These are phyloP conservation scores for Lenzites betulinus DNA, from an alignment of 768 basidiomycete species.

Conservation along the genomic window DNA sequence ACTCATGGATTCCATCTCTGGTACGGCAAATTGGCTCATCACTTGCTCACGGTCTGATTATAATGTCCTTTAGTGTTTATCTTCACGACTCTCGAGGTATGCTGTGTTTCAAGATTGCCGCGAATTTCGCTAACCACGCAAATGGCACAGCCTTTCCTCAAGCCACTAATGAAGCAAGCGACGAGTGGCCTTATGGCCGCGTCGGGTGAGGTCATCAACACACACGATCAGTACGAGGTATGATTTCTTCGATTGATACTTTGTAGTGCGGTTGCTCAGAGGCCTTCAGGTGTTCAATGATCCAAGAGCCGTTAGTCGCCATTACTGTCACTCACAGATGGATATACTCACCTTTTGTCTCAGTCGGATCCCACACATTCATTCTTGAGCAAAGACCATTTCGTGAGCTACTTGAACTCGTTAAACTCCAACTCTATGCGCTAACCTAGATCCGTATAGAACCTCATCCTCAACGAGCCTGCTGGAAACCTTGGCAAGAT, in stretches of 20 bases:
- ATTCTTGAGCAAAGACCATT: slow-evolving; percentile 88
- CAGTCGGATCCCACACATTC: slow-evolving; percentile 89
- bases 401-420: slow-evolving; percentile 50
- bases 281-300: slow-evolving; percentile 68
- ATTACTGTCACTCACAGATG: neutral
- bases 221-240: slow-evolving; percentile 78
- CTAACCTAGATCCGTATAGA: slow-evolving; percentile 40
- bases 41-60: slow-evolving; percentile 2
- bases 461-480: slow-evolving; percentile 80
- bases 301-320: slow-evolving; percentile 61
- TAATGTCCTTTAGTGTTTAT: slow-evolving; percentile 60
- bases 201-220: slow-evolving; percentile 78
- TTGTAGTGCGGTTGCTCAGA: neutral
- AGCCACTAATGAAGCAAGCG: slow-evolving; percentile 73
- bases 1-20: slow-evolving; percentile 69
- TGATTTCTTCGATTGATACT: neutral
- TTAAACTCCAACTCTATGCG: neutral
- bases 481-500: slow-evolving; percentile 74
- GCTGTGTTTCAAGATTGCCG: neutral
- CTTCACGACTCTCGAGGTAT: slow-evolving; percentile 79
- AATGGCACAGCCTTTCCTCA: slow-evolving; percentile 67
- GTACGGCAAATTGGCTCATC: slow-evolving; percentile 33
- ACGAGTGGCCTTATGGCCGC: slow-evolving; percentile 61
- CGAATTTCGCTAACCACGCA: neutral
- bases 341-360: neutral